A percentile compares a stretch with the other conserved stretches of the same genome.
These are phyloP conservation scores for Cunninghamia lanceolata DNA, from an alignment of 75 land plant genomes.

Conservation along the genomic window DNA sequence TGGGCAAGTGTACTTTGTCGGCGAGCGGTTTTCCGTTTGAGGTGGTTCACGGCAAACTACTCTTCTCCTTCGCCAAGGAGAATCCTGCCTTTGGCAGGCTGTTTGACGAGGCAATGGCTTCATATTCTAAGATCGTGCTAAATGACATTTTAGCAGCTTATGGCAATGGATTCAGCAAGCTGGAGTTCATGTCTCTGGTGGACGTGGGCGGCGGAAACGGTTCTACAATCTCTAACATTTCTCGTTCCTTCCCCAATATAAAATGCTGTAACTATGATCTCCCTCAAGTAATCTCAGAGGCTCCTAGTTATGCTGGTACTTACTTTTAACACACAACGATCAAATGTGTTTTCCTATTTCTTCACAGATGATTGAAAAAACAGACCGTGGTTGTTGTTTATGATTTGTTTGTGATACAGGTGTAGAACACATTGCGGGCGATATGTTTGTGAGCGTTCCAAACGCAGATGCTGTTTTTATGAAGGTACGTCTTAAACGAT, in stretches of 20 bases:
- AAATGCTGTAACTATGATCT: conserved; percentile 33
- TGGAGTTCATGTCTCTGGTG: not conserved
- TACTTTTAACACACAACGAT: not conserved
- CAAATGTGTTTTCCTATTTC: not conserved
- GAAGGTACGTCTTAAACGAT: too few relatives aligned
- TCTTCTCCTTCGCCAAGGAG: not conserved
- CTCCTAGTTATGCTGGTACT: conserved; percentile 16
- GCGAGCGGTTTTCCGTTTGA: conserved; percentile 13
- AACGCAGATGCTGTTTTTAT: too few relatives aligned
- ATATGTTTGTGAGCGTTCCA: too few relatives aligned
- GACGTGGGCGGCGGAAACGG: conserved; percentile 23
- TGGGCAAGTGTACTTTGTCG: conserved; percentile 9
- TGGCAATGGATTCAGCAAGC: not conserved
- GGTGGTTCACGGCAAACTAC: conserved; percentile 13
- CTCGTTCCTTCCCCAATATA: conserved; percentile 26
- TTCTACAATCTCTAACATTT: conserved; percentile 14
- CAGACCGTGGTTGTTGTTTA: too few relatives aligned
- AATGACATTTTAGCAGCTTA: not conserved
- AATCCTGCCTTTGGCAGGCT: conserved; percentile 11
- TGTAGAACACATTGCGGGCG: too few relatives aligned
- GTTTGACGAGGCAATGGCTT: conserved; percentile 9
- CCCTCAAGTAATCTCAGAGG: conserved; percentile 27
- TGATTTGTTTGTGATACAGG: too few relatives aligned
- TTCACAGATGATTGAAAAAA: not conserved
- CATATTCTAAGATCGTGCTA: not conserved